Conservation (phyloP, 1,284 basidiomycete species). For the Polyporus tsugae region DNA sequence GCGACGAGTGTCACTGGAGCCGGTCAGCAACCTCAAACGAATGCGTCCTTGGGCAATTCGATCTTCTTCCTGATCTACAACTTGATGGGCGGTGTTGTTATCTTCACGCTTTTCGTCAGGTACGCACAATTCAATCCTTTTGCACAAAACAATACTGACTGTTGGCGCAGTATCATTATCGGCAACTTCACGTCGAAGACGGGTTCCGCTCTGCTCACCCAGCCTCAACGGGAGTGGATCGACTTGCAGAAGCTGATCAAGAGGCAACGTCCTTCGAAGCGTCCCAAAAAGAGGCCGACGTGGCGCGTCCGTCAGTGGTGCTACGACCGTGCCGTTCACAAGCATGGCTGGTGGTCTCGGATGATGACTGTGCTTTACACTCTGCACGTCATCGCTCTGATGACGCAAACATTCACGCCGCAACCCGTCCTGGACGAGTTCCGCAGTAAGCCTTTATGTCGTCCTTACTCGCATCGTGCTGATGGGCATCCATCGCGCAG, state of each 20-base stretch:
- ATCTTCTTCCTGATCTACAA: conserved; percentile 97
- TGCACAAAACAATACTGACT: conserved; percentile 11
- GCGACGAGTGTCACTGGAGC: conserved; percentile 84
- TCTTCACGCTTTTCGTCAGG: conserved; percentile 90
- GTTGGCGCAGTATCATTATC: conserved; percentile 83
- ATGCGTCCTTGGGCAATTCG: conserved; percentile 83
- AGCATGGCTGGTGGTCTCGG: conserved; percentile 95
- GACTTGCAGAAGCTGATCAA: conserved; percentile 91
- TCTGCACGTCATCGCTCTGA: conserved; percentile 86
- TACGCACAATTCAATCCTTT: conserved; percentile 43
- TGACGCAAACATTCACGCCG: conserved; percentile 85
- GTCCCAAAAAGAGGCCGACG: conserved; percentile 70
- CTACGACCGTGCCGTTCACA: conserved; percentile 88
- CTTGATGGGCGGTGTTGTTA: conserved; percentile 90
- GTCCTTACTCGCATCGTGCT: background rate
- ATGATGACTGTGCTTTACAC: conserved; percentile 86
- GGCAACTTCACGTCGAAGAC: conserved; percentile 91
- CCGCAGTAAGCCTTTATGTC: conserved; percentile 60
- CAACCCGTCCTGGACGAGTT: conserved; percentile 64
- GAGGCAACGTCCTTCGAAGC: conserved; percentile 87
- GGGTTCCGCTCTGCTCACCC: conserved; percentile 85
- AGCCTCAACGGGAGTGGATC: conserved; percentile 95
- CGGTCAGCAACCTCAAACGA: conserved; percentile 74
- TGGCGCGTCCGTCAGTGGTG: conserved; percentile 83
- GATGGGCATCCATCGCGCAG: conserved; percentile 47